These are phyloP conservation scores for Pleurotus eryngii DNA, from an alignment of 768 basidiomycete genomes.

Conservation along the genomic window DNA sequence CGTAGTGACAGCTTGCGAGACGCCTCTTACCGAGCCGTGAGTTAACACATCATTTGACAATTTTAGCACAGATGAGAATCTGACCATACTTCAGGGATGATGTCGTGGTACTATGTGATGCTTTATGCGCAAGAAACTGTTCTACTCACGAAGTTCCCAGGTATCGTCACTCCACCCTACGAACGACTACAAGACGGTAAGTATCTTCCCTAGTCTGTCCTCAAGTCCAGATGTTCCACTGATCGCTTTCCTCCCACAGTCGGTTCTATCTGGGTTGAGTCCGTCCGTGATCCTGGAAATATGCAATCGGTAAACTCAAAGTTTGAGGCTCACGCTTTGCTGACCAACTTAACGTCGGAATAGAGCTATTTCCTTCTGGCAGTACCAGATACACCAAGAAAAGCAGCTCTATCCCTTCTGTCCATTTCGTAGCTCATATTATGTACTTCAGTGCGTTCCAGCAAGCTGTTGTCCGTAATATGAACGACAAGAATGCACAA, in stretches of 20 bases:
- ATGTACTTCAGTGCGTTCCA: slow-evolving; percentile 63
- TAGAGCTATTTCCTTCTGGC: slow-evolving; percentile 87
- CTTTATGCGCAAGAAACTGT: not conserved
- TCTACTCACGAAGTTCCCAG: slow-evolving; percentile 28
- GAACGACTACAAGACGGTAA: slow-evolving; percentile 88
- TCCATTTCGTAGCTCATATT: slow-evolving; percentile 11
- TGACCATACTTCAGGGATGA: slow-evolving; percentile 44
- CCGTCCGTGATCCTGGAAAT: slow-evolving; percentile 79
- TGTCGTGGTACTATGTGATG: slow-evolving; percentile 42
- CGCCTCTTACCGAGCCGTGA: slow-evolving; percentile 76
- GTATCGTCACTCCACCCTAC: slow-evolving; percentile 81
- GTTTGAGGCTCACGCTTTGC: no score
- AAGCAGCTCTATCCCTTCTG: slow-evolving; percentile 38
- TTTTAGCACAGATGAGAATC: not conserved
- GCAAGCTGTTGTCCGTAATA: slow-evolving; percentile 74
- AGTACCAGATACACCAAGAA: slow-evolving; percentile 87
- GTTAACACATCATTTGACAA: slow-evolving; percentile 12
- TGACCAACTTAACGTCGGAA: not conserved
- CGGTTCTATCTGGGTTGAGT: slow-evolving; percentile 77
- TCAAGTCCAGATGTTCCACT: no score
- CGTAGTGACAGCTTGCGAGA: slow-evolving; percentile 65
- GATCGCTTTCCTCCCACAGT: slow-evolving; percentile 37
- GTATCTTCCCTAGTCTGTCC: slow-evolving; percentile 10
- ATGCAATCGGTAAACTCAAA: slow-evolving; percentile 57
- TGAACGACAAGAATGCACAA: slow-evolving; percentile 81